Evolutionary conservation across 768 basidiomycete genomes (phyloP).

Genomic region (Sutorius australiensis): DNA sequence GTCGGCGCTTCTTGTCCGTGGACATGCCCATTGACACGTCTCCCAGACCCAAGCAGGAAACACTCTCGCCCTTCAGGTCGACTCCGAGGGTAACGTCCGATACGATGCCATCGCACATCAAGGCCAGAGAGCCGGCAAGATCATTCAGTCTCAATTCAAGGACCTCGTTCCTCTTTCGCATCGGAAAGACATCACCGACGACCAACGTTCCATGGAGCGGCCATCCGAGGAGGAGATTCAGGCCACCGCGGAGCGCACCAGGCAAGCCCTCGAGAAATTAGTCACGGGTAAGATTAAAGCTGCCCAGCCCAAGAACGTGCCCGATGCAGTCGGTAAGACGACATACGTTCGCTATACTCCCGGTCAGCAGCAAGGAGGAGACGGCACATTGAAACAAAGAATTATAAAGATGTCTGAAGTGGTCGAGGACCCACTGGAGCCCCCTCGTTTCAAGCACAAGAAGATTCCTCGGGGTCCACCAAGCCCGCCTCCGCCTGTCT

Average conservation of each 20-base stretch:
- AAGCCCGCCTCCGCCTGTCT: constrained; percentile 92
- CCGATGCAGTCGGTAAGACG: constrained; percentile 78
- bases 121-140: constrained; percentile 82
- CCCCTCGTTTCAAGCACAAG: constrained; percentile 96
- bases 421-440: constrained; percentile 96
- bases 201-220: constrained; percentile 75
- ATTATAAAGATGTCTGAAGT: constrained; percentile 99
- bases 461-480: constrained; percentile 97
- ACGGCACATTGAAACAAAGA: constrained; percentile 72
- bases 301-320: constrained; percentile 94
- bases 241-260: constrained; percentile 86
- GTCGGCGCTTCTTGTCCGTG: constrained; percentile 16
- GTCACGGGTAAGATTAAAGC: constrained; percentile 97
- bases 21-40: constrained; percentile 1
- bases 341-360: constrained; percentile 96
- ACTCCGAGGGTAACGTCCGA: constrained; percentile 92
- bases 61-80: constrained; percentile 94
- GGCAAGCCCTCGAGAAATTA: constrained; percentile 87
- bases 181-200: constrained; percentile 81
- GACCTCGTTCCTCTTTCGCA: constrained; percentile 91
- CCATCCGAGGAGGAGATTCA: constrained; percentile 93
- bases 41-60: constrained; percentile 83
- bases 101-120: constrained; percentile 97
- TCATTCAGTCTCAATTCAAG: constrained; percentile 94
- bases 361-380: constrained; percentile 73